Evolutionary conservation across 192 early-diverging fungal species (phyloP), one percentile per base, ranked within the genome.

Genomic region (Tieghemiomyces parasiticus): DNA sequence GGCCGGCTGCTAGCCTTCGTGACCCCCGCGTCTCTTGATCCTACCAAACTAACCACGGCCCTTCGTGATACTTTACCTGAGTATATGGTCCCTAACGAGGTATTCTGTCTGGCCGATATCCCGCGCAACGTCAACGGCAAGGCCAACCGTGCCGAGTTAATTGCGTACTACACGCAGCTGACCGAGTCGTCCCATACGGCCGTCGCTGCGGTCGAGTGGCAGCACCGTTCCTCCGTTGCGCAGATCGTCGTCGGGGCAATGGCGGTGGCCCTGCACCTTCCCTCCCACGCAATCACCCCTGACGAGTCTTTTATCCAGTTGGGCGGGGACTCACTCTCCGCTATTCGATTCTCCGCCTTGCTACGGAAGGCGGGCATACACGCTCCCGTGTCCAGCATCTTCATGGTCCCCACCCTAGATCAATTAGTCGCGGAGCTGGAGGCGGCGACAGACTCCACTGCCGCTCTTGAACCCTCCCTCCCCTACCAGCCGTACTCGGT

Each of bases 1-100:
- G 32, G n/a, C 13, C 29, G 29, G 44, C 33, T 60, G n/a, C 31
- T 60, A 26, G 59, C 59, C 28, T 60, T 47, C 35, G 46, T 60
- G 6, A 20, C 47, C 8, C 46, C 53, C 28, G 9, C 4, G 28
- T 29, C n/a, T 6, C 8, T 54, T 19, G 28, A 54, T 0, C 8
- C 1, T 4, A 4, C 6, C 3, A 30, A 2, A 29, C 22, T 54
- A 9, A n/a, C n/a, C 4, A 30, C 28, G 9, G 14, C 28, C 6
- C 29, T 54, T 2, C 28, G 20, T 0, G 8, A 9, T 1, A 25
- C 26, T 25, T 20, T 54, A 1, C 52, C 52, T 28, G 3, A 28
- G 28, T 54, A 54, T 30, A 54, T 54, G 52, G 52, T 54, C 28
- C 52, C 52, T 4, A 54, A 19, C 28, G 24, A 54, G 8, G 6